Evolutionary conservation across 2,329 filamentous ascomycete genomes (phyloP), one percentile per base, ranked within the genome.

Genomic region (Colletotrichum nymphaeae): DNA sequence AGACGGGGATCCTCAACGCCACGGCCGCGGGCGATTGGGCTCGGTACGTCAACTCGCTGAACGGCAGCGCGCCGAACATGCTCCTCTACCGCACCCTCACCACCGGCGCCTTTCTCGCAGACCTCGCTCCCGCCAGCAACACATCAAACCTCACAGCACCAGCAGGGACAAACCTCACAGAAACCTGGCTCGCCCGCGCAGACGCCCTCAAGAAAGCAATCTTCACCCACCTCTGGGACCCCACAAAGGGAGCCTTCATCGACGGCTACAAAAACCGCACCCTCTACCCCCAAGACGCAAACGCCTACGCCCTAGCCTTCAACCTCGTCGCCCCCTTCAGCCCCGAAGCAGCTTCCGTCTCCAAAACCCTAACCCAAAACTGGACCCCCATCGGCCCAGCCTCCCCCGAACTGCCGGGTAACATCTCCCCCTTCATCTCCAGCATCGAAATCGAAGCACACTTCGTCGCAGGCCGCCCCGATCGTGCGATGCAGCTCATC

Each of bases 371-470:
- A 4, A 83, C 83, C 1, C 76, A 83, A 7, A 90, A 89, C 78
- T 91, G 89, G 89, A 86, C 83, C 0, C 83, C 85, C 4, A 87
- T 90, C 63, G 90, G 90, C 8, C 84, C 90, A 2, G 83, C 87
- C 16, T 82, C 85, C 0, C 90, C 89, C 0, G 90, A 92, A 75
- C 83, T 91, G 0, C 87, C 88, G 0, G 86, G 86, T 4, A 90
- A 91, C 75, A 84, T 92, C 42, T 88, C 87, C 1, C 88, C 88
- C 0, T 92, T 91, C 78, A 88, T 90, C 65, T 87, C 87, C 9
- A 88, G 86, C 16, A 88, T 91, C 75, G 90, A 92, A 76, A 83
- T 92, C 30, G 87, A 89, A 78, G 89, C 85, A 1, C 90, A 91
- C 75, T 81, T 91, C 5, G 79, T 82, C 0, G 85, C 85, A 1